These are phyloP conservation scores for Colletotrichum eremochloae DNA, from an alignment of 2,329 filamentous ascomycete genomes.

Conservation along the genomic window DNA sequence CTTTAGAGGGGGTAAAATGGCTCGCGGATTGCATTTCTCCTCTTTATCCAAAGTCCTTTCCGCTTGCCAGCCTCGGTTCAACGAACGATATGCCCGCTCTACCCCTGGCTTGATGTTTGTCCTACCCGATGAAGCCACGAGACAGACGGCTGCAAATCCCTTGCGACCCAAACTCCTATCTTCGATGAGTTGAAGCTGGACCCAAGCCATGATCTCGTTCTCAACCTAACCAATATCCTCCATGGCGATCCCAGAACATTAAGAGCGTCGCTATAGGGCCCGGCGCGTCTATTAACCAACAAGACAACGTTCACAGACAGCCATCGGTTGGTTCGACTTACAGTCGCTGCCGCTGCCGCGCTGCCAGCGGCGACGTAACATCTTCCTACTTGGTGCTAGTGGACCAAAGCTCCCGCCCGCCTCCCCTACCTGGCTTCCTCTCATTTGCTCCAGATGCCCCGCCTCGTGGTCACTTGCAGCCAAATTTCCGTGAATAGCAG, in stretches of 20 bases:
- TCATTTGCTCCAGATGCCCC: not conserved
- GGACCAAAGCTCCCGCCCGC: not conserved
- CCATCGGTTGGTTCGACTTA: not conserved
- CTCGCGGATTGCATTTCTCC: too few species aligned
- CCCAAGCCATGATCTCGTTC: too few species aligned
- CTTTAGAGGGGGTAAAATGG: not conserved
- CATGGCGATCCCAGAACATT: not conserved
- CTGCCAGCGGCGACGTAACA: not conserved
- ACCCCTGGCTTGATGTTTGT: too few species aligned
- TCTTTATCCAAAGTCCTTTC: too few species aligned
- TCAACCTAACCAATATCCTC: not conserved
- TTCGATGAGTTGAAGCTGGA: too few species aligned
- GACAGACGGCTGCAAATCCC: too few species aligned
- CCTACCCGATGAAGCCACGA: too few species aligned
- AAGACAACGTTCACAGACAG: not conserved
- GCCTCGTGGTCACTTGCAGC: slow-evolving; percentile 25
- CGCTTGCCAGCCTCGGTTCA: too few species aligned
- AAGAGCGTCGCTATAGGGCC: too few species aligned
- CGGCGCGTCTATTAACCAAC: slow-evolving; percentile 32
- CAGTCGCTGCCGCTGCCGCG: not conserved
- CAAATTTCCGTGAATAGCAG: slow-evolving; percentile 29
- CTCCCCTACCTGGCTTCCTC: slow-evolving; percentile 2
- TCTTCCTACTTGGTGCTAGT: not conserved
- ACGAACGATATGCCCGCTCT: too few species aligned
- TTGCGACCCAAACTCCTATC: too few species aligned